Conservation (phyloP, 2,329 filamentous ascomycete species). For the Ramichloridium luteum region DNA sequence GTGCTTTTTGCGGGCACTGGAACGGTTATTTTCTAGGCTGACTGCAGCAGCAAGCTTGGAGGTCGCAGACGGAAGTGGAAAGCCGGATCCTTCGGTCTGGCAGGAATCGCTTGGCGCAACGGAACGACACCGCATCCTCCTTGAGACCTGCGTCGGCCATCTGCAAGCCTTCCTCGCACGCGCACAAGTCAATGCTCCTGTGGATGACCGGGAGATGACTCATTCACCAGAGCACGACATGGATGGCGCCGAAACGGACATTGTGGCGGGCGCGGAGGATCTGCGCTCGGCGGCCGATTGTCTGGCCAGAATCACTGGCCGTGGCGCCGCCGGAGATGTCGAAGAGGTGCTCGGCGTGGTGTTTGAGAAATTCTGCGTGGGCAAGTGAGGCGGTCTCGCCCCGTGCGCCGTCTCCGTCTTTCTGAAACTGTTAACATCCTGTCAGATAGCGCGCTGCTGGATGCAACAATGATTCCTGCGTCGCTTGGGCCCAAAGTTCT, state of each 20-base stretch:
- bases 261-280: constrained; percentile 83
- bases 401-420: no score
- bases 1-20: constrained; percentile 53
- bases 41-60: constrained; percentile 40
- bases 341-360: constrained; percentile 94
- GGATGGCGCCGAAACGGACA: constrained; percentile 53
- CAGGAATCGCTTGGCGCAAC: constrained; percentile 82
- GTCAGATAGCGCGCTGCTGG: no score
- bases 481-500: no score
- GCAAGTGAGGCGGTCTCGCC: no score
- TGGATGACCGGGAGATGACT: constrained; percentile 4
- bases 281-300: constrained; percentile 68
- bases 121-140: constrained; percentile 72
- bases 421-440: no score
- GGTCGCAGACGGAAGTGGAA: constrained; percentile 23
- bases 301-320: constrained; percentile 78
- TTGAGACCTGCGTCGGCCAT: constrained; percentile 58
- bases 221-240: no score
- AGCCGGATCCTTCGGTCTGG: constrained; percentile 52
- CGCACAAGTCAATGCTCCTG: constrained; percentile 26
- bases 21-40: constrained; percentile 55
- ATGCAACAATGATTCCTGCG: no score
- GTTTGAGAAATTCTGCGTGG: constrained; percentile 66
- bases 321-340: constrained; percentile 74
- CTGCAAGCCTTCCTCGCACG: constrained; percentile 61